These are phyloP conservation scores for Withania somnifera DNA, from an alignment of 305 asterid genomes.

Conservation along the genomic window DNA sequence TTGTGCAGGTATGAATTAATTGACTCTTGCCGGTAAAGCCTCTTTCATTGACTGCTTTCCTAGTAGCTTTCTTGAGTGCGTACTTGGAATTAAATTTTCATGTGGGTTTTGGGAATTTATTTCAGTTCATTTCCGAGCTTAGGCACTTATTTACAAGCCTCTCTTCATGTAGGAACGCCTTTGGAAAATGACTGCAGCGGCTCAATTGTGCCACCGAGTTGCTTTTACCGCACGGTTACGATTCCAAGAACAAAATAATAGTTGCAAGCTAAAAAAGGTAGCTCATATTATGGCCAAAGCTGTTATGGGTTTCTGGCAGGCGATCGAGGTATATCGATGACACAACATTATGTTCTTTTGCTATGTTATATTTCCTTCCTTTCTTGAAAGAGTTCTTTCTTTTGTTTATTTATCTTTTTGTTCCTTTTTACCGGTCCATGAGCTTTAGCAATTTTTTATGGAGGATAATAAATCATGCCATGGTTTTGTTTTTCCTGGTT, in stretches of 20 bases:
- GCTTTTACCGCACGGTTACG: conserved; percentile 41
- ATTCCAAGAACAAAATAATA: conserved; percentile 28
- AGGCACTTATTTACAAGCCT: conserved; percentile 1
- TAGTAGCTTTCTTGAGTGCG: neutral
- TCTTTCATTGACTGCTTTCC: neutral
- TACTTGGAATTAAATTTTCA: neutral
- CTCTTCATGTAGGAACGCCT: conserved; percentile 66
- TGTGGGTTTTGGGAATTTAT: neutral
- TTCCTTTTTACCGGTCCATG: neutral
- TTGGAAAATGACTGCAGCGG: conserved; percentile 80
- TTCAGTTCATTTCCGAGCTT: neutral
- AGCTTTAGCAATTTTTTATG: neutral
- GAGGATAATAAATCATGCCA: neutral
- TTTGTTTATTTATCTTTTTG: neutral
- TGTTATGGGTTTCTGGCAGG: conserved; percentile 78
- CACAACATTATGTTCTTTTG: neutral
- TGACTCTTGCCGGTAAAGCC: neutral
- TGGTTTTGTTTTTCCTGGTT: neutral
- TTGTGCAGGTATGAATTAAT: conserved; percentile 65
- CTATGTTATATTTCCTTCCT: neutral
- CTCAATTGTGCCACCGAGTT: conserved; percentile 49
- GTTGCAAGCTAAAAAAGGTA: conserved; percentile 41
- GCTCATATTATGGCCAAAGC: conserved; percentile 64
- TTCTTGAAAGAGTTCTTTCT: neutral
- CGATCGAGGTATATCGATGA: conserved; percentile 41